Evolutionary conservation across 208 protist species (phyloP).

Genomic region (Ichthyophonus hoferi): DNA sequence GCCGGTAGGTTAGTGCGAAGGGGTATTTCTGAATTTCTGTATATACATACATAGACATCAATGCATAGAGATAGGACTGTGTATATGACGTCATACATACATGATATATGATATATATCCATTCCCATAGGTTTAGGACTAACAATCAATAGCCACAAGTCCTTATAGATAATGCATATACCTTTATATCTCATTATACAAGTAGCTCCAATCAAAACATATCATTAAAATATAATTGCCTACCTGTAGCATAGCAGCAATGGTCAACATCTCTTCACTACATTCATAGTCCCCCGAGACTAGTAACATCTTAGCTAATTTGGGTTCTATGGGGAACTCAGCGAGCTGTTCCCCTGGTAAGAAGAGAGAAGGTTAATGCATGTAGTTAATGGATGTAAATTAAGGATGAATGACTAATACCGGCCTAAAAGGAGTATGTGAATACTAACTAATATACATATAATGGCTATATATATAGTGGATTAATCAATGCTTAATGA

Average conservation of each 20-base stretch:
- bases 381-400: too few relatives aligned
- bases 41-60: conserved; percentile 37
- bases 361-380: background rate
- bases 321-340: conserved; percentile 69
- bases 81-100: background rate
- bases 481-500: too few relatives aligned
- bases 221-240: too few relatives aligned
- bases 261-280: conserved; percentile 68
- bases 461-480: too few relatives aligned
- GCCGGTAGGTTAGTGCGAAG: conserved; percentile 70
- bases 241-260: conserved; percentile 86
- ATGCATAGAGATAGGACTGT: background rate
- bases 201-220: background rate
- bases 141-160: background rate
- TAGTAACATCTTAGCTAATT: conserved; percentile 60
- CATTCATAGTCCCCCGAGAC: conserved; percentile 66
- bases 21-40: conserved; percentile 63
- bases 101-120: background rate
- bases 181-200: background rate
- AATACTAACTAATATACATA: too few relatives aligned
- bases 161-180: background rate
- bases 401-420: too few relatives aligned
- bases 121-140: background rate
- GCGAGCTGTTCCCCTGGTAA: conserved; percentile 60
- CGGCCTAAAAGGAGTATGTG: too few relatives aligned